Percentiles rank a stretch among this genome's conserved stretches.
Conservation (phyloP, 768 basidiomycete genomes). For the Phallus indusiatus region DNA sequence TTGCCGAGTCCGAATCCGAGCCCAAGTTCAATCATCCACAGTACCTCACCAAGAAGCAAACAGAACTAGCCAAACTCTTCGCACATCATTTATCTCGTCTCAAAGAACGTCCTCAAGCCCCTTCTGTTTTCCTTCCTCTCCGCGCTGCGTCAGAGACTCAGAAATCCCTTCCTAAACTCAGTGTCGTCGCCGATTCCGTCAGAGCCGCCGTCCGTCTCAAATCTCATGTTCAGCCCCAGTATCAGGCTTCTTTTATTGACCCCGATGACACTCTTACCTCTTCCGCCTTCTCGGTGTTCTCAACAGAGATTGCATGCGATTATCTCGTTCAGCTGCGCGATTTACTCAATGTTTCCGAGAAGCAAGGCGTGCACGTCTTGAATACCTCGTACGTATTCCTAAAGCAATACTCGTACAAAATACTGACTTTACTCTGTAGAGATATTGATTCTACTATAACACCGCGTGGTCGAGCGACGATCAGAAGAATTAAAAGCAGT, state of each 20-base stretch:
- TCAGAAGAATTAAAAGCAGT: conserved; percentile 37
- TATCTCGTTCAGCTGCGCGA: conserved; percentile 56
- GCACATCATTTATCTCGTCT: conserved; percentile 56
- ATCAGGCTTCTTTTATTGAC: conserved; percentile 23
- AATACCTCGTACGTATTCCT: conserved; percentile 34
- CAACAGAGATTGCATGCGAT: conserved; percentile 57
- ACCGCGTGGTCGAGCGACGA: conserved; percentile 25
- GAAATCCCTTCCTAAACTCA: conserved; percentile 26
- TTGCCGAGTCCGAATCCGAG: not conserved
- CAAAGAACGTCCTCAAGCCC: conserved; percentile 45
- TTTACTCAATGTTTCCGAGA: conserved; percentile 43
- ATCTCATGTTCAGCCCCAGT: not conserved
- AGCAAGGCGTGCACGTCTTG: conserved; percentile 56
- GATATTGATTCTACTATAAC: conserved; percentile 11
- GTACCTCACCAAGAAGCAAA: conserved; percentile 33
- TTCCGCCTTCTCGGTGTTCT: conserved; percentile 33
- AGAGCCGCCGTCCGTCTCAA: conserved; percentile 29
- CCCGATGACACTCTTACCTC: conserved; percentile 31
- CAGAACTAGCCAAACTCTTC: conserved; percentile 63
- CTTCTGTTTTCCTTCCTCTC: conserved; percentile 38
- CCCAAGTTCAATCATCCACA: conserved; percentile 8
- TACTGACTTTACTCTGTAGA: not conserved
- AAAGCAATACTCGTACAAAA: not conserved
- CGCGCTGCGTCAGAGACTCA: conserved; percentile 19
- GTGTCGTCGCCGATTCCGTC: conserved; percentile 34